Conservation (phyloP, 768 basidiomycete genomes). For the Russula virescens region DNA sequence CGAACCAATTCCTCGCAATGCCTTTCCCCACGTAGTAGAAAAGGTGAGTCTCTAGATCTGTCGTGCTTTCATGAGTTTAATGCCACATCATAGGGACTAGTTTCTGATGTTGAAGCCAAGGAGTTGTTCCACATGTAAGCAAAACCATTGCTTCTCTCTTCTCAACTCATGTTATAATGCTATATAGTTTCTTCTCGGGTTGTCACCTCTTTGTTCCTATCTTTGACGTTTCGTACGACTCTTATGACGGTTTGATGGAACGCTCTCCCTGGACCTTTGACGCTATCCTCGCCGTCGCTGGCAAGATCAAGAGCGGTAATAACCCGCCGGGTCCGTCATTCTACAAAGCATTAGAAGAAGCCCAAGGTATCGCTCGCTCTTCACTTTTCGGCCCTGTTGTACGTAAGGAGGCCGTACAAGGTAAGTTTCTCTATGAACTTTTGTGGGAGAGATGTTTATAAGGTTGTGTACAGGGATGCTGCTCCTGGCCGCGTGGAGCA, state of each 20-base stretch:
- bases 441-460: background rate
- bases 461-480: slow-evolving; percentile 62
- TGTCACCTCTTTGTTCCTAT: slow-evolving; percentile 96
- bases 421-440: slow-evolving; percentile 32
- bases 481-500: slow-evolving; percentile 87
- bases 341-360: slow-evolving; percentile 89
- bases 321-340: slow-evolving; percentile 80
- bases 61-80: background rate
- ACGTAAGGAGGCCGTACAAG: slow-evolving; percentile 91
- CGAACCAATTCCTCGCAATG: slow-evolving; percentile 77
- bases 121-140: slow-evolving; percentile 87
- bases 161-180: slow-evolving; percentile 27
- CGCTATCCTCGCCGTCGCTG: slow-evolving; percentile 86
- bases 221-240: slow-evolving; percentile 90
- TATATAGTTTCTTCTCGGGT: slow-evolving; percentile 81
- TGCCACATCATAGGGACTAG: slow-evolving; percentile 58
- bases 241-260: slow-evolving; percentile 86
- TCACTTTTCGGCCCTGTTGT: slow-evolving; percentile 92
- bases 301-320: slow-evolving; percentile 87
- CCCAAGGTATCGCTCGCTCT: slow-evolving; percentile 91
- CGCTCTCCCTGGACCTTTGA: slow-evolving; percentile 96
- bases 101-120: slow-evolving; percentile 78
- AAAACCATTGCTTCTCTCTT: slow-evolving; percentile 34
- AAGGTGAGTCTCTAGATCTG: slow-evolving; percentile 44
- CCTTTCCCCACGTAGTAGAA: slow-evolving; percentile 85